Conservation (phyloP, 1,284 basidiomycete species). For the Trametes hirsuta region DNA sequence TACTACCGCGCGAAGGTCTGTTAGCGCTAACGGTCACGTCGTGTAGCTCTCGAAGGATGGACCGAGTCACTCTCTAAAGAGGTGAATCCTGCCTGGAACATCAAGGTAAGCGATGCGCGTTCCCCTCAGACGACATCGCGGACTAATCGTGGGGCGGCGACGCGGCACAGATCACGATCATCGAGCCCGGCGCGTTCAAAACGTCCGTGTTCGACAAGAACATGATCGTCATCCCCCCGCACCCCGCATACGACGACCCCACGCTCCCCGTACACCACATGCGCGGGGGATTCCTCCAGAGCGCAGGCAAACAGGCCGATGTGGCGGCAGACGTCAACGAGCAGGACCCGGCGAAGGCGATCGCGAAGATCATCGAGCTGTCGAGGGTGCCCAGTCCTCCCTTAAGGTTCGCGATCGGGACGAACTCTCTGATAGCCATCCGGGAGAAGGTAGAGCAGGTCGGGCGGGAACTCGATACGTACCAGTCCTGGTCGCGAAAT, state of each 20-base stretch:
- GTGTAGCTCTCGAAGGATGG: slow-evolving; percentile 34
- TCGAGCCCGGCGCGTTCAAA: slow-evolving; percentile 11
- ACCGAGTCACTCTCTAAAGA: slow-evolving; percentile 37
- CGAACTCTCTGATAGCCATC: slow-evolving; percentile 4
- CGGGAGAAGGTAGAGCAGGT: slow-evolving; percentile 25
- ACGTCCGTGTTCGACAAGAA: slow-evolving; percentile 8
- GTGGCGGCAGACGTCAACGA: background rate
- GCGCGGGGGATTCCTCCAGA: slow-evolving; percentile 5
- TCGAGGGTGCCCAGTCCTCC: slow-evolving; percentile 27
- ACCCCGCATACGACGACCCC: slow-evolving; percentile 16
- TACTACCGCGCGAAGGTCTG: background rate
- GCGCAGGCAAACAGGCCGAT: background rate
- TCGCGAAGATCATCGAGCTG: slow-evolving; percentile 2
- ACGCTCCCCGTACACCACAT: background rate
- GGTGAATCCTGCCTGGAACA: slow-evolving; percentile 44
- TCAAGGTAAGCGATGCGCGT: slow-evolving; percentile 34
- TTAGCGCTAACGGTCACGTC: background rate
- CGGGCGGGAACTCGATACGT: slow-evolving; percentile 25
- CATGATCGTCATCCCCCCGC: slow-evolving; percentile 1
- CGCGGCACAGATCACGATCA: slow-evolving; percentile 6
- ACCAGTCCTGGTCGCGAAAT: slow-evolving; percentile 36
- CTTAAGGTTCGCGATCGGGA: slow-evolving; percentile 34
- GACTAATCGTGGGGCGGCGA: background rate
- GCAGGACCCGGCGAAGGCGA: slow-evolving; percentile 9
- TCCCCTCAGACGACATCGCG: background rate